Percentiles rank a stretch among this genome's conserved stretches.
phyloP scores from a whole-genome alignment of 2,329 filamentous ascomycete genomes.

The Stromatinia cepivora region DNA sequence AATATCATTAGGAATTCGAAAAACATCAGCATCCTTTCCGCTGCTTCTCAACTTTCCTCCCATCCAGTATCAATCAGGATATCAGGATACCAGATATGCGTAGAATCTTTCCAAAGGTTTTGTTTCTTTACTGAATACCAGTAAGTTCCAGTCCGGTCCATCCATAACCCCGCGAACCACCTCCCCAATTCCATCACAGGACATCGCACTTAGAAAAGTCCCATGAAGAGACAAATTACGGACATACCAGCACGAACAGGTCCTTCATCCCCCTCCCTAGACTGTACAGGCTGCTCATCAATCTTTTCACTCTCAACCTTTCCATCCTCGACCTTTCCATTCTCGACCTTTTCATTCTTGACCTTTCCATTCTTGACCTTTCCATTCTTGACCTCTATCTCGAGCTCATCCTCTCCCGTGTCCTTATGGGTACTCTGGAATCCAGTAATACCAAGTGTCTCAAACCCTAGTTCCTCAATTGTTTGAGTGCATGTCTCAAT shows the following conservation, averaged over 20 bases:
- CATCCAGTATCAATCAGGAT: too few relatives aligned
- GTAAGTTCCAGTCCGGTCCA: neutral
- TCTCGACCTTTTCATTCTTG: too few relatives aligned
- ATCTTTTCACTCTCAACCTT: too few relatives aligned
- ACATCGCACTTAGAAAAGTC: neutral
- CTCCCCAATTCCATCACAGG: neutral
- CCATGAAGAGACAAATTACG: neutral
- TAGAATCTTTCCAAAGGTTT: neutral
- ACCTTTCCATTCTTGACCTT: neutral
- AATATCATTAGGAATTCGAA: neutral
- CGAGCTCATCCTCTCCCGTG: neutral
- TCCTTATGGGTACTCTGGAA: neutral
- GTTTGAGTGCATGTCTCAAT: neutral
- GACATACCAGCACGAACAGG: neutral
- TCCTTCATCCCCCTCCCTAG: neutral
- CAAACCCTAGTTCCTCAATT: neutral
- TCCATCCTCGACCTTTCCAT: neutral
- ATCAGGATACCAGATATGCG: neutral
- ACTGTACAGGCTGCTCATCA: fast-evolving
- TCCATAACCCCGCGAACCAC: neutral
- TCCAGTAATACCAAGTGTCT: neutral
- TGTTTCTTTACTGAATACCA: neutral
- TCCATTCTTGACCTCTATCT: neutral
- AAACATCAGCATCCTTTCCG: neutral
- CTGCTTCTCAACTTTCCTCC: neutral